phyloP scores from a whole-genome alignment of 1,284 basidiomycete species.

The Marasmius oreades region DNA sequence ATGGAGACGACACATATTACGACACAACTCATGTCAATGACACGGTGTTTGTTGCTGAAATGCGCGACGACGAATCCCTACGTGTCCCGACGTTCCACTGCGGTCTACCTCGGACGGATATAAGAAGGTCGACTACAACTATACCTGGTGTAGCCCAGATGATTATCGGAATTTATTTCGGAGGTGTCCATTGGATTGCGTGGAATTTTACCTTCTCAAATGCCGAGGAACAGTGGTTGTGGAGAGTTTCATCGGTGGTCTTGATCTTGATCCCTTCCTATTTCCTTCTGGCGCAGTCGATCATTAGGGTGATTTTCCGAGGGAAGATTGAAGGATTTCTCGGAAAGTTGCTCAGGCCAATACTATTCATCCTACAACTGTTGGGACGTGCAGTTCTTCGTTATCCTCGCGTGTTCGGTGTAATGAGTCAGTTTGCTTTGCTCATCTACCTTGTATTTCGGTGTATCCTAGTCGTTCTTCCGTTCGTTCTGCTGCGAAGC shows the following conservation, averaged over 20 bases:
- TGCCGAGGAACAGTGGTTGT: constrained; percentile 13
- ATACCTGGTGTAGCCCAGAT: not conserved
- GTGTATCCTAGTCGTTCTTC: constrained; percentile 1
- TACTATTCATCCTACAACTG: not conserved
- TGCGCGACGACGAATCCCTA: not conserved
- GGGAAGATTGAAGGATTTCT: not conserved
- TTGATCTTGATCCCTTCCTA: constrained; percentile 10
- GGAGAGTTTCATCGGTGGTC: constrained; percentile 12
- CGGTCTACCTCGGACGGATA: not conserved
- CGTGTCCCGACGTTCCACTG: not conserved
- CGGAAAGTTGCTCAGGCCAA: not conserved
- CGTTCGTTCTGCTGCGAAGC: constrained; percentile 1
- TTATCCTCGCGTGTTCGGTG: not conserved
- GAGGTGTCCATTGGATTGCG: constrained; percentile 19
- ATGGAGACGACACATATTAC: not conserved
- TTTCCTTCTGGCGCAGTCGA: not conserved
- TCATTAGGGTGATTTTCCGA: not conserved
- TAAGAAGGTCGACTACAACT: too few relatives aligned
- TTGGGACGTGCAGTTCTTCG: not conserved
- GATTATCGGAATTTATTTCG: constrained; percentile 14
- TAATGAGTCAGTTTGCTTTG: not conserved
- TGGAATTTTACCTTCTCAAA: constrained; percentile 18
- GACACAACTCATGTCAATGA: not conserved
- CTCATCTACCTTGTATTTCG: not conserved
- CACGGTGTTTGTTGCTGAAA: not conserved